Conservation (phyloP, 2,329 filamentous ascomycete genomes). For the Cyphellophora attinorum region DNA sequence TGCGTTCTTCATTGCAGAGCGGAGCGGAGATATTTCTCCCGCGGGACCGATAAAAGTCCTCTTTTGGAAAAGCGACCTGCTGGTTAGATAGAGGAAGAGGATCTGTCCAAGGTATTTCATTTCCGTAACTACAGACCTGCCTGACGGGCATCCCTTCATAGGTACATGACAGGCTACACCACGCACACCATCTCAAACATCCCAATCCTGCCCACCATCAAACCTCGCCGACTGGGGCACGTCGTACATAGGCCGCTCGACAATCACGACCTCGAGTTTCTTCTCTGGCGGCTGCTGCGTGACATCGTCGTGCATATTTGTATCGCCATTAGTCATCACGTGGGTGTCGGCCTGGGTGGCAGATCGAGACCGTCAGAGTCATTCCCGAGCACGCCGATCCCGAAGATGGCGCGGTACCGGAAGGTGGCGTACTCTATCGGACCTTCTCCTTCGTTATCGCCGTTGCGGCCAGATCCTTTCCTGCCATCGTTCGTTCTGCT, state of each 20-base stretch:
- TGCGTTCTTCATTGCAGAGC: no score
- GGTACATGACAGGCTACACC: no score
- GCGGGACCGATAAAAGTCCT: no score
- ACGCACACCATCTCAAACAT: no score
- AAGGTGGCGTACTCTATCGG: conserved; percentile 63
- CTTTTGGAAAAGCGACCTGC: no score
- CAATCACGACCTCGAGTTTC: conserved; percentile 66
- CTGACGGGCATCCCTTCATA: no score
- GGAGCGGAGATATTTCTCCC: no score
- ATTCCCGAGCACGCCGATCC: conserved; percentile 49
- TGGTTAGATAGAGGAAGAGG: no score
- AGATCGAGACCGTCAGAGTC: no score
- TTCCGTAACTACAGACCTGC: no score
- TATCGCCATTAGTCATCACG: conserved; percentile 14
- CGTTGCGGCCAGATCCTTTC: not conserved
- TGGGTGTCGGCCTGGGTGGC: not conserved
- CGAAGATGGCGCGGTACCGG: conserved; percentile 91
- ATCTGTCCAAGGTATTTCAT: no score
- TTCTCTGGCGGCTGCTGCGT: conserved; percentile 43
- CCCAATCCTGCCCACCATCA: conserved; percentile 45
- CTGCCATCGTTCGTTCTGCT: not conserved
- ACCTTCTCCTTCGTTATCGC: not conserved
- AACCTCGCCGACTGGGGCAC: conserved; percentile 66
- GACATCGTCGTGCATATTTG: conserved; percentile 7
- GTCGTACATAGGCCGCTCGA: conserved; percentile 81